These are phyloP conservation scores for Microdochium bolleyi DNA, from an alignment of 2,329 filamentous ascomycete species.

Conservation along the genomic window DNA sequence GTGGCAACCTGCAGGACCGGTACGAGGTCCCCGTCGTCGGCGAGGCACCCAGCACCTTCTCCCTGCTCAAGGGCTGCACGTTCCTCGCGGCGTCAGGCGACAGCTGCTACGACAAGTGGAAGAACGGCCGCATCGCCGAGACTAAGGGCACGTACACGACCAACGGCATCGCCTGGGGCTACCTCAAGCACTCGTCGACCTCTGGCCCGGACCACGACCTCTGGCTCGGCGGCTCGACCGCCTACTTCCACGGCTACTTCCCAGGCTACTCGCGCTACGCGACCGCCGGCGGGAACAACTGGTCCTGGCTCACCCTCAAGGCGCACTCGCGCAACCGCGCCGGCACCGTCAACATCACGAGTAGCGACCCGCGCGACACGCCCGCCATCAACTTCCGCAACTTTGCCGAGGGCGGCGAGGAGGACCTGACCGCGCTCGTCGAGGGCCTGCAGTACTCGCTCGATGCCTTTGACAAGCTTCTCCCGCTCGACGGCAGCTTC, in stretches of 20 bases:
- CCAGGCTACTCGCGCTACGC: slow-evolving; percentile 6
- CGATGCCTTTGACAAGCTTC: slow-evolving; percentile 7
- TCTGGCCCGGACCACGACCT: slow-evolving; percentile 33
- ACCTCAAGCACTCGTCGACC: slow-evolving; percentile 6
- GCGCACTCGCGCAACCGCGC: slow-evolving; percentile 13
- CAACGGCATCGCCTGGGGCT: slow-evolving; percentile 11
- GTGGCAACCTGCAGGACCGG: slow-evolving; percentile 19
- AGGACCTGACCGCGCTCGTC: slow-evolving; percentile 9
- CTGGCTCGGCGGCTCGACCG: slow-evolving; percentile 15
- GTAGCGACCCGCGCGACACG: slow-evolving; percentile 10
- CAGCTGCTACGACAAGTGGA: slow-evolving; percentile 10
- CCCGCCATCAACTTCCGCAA: slow-evolving; percentile 9
- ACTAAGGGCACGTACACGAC: slow-evolving; percentile 8
- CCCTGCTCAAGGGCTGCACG: slow-evolving; percentile 8
- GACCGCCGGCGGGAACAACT: slow-evolving; percentile 3
- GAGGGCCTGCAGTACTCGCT: slow-evolving; percentile 8
- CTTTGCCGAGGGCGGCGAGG: slow-evolving; percentile 7
- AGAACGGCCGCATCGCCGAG: background rate
- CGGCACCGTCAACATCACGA: slow-evolving; percentile 11
- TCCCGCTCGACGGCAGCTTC: slow-evolving; percentile 11
- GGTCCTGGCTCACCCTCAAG: slow-evolving; percentile 11
- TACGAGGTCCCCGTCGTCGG: slow-evolving; percentile 12
- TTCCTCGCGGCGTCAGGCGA: slow-evolving; percentile 5
- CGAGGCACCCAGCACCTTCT: slow-evolving; percentile 7
- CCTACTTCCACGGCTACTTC: slow-evolving; percentile 7